Conservation (phyloP, 768 basidiomycete species). For the Ramaria sp. region DNA sequence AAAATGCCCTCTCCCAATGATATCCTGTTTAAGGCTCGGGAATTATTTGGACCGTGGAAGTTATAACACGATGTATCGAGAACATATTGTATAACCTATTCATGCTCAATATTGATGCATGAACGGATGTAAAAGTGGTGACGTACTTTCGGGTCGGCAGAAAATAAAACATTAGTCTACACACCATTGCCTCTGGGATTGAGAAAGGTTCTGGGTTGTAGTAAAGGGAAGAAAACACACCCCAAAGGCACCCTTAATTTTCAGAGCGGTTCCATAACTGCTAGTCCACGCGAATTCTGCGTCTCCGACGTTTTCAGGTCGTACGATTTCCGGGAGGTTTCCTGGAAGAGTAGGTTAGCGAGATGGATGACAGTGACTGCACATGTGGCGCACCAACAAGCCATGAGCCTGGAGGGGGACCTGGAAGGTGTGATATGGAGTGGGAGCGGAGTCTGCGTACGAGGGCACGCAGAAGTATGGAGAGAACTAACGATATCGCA, state of each 20-base stretch:
- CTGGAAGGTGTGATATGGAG: too few relatives aligned
- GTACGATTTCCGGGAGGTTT: not conserved
- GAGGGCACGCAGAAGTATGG: too few relatives aligned
- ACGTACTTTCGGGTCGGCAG: conserved; percentile 3
- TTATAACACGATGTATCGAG: conserved; percentile 19
- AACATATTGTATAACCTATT: conserved; percentile 19
- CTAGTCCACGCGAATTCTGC: conserved; percentile 11
- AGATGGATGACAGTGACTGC: too few relatives aligned
- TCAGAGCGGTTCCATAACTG: conserved; percentile 16
- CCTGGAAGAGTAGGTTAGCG: too few relatives aligned
- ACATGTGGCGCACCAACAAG: too few relatives aligned
- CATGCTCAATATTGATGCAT: not conserved
- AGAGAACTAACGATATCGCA: too few relatives aligned
- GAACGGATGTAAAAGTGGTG: not conserved
- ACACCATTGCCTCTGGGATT: not conserved
- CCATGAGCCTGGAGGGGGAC: too few relatives aligned
- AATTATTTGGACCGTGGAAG: conserved; percentile 7
- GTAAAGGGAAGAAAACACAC: conserved; percentile 15
- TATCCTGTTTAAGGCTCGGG: not conserved
- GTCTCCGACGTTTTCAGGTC: conserved; percentile 14
- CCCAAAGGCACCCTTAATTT: too few relatives aligned
- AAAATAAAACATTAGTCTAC: too few relatives aligned
- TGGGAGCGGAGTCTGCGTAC: too few relatives aligned
- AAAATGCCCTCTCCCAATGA: too few relatives aligned
- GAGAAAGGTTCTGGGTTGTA: not conserved